phyloP scores from a whole-genome alignment of 176 grass and related monocot species.

The Oryza australiensis region DNA sequence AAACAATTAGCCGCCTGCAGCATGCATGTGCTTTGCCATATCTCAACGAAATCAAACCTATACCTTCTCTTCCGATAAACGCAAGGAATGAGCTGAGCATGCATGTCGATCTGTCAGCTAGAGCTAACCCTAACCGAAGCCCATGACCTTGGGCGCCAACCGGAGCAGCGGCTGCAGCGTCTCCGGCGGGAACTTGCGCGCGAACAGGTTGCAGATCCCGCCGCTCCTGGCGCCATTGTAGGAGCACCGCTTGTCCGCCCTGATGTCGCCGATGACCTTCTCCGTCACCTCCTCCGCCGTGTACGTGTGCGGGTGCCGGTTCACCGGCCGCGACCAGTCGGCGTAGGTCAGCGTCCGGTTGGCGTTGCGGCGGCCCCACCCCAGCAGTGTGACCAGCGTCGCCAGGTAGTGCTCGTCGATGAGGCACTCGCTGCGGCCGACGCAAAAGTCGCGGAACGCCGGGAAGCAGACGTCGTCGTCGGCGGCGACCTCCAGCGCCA shows the following conservation, averaged over 20 bases:
- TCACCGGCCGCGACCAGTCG: constrained; percentile 63
- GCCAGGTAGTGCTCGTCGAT: constrained; percentile 77
- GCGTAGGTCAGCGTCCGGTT: constrained; percentile 70
- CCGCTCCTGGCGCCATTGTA: constrained; percentile 52
- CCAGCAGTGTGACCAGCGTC: constrained; percentile 44
- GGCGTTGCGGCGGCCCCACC: constrained; percentile 43
- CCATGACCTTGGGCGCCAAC: constrained; percentile 56
- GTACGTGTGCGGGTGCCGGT: constrained; percentile 47
- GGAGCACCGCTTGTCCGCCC: constrained; percentile 26
- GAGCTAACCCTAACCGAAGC: constrained; percentile 21
- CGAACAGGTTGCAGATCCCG: constrained; percentile 64
- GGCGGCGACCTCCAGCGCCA: constrained; percentile 39
- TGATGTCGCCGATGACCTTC: constrained; percentile 51
- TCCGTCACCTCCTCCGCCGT: constrained; percentile 39
- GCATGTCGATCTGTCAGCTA: neutral
- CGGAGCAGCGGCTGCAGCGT: constrained; percentile 55
- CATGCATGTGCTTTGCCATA: no score
- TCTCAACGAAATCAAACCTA: no score
- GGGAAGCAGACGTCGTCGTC: constrained; percentile 47
- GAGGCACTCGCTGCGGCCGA: constrained; percentile 49
- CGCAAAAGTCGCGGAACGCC: constrained; percentile 55
- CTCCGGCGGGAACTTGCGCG: constrained; percentile 60
- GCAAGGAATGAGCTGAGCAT: neutral
- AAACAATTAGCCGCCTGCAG: no score
- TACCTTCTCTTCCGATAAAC: neutral